Conservation (phyloP, 116 monocot species). For the Papilionanthe hybrid region DNA sequence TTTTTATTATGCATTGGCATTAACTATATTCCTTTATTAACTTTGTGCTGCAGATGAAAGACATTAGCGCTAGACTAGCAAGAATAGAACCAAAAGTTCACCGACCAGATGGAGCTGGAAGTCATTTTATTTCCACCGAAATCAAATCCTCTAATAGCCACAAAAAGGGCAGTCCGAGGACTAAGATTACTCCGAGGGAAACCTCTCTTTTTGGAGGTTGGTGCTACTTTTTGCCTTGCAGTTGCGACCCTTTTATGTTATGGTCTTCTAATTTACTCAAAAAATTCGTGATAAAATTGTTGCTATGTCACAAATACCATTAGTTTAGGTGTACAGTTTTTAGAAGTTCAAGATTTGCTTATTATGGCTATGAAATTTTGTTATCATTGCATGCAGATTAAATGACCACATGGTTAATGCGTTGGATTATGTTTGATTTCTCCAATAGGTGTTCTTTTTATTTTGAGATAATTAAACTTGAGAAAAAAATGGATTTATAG, state of each 20-base stretch:
- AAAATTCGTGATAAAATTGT: neutral
- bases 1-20: too few species aligned
- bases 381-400: too few species aligned
- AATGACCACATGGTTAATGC: too few species aligned
- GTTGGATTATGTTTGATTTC: too few species aligned
- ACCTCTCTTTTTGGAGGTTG: conserved; percentile 56
- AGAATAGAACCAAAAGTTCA: conserved; percentile 71
- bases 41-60: conserved; percentile 60
- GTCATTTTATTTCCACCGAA: conserved; percentile 40
- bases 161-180: conserved; percentile 77
- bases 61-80: conserved; percentile 76
- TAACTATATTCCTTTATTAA: too few species aligned
- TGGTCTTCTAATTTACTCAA: neutral
- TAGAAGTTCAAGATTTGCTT: too few species aligned
- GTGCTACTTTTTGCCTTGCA: conserved; percentile 11
- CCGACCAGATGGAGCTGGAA: conserved; percentile 37
- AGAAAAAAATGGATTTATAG: too few species aligned
- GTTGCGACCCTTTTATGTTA: neutral
- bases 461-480: too few species aligned
- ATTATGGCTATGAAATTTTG: too few species aligned
- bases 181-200: conserved; percentile 64
- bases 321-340: too few species aligned
- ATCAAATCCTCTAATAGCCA: conserved; percentile 45
- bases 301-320: neutral
- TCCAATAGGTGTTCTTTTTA: too few species aligned